Evolutionary conservation across 2,329 filamentous ascomycete species (phyloP).

Genomic region (Aspergillus alliaceus): DNA sequence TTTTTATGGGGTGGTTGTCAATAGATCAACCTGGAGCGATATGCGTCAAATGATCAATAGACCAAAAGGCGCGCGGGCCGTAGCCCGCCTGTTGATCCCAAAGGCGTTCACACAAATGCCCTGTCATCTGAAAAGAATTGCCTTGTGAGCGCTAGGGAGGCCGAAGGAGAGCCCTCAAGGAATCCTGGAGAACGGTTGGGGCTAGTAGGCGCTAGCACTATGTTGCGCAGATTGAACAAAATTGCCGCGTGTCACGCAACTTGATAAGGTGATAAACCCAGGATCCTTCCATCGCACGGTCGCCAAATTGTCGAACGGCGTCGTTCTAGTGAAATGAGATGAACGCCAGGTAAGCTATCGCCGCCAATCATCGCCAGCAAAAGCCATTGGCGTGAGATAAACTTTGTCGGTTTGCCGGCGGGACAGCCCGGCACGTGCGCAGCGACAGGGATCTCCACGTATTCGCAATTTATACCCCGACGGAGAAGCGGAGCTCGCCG

Average conservation of each 20-base stretch:
- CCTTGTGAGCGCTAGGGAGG: too few relatives aligned
- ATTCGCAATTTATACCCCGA: constrained; percentile 7
- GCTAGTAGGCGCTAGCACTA: background rate
- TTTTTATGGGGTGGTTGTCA: background rate
- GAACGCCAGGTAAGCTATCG: background rate
- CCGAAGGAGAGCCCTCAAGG: background rate
- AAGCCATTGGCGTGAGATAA: background rate
- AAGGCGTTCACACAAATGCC: too few relatives aligned
- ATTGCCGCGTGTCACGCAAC: background rate
- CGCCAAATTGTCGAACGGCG: background rate
- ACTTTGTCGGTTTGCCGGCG: constrained; percentile 15
- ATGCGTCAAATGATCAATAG: too few relatives aligned
- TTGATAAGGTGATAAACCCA: background rate
- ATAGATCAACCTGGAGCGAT: background rate
- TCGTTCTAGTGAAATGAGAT: background rate
- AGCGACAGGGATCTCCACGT: constrained; percentile 13
- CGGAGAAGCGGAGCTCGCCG: constrained; percentile 11
- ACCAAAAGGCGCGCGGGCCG: background rate
- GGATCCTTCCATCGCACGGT: background rate
- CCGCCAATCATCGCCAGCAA: background rate
- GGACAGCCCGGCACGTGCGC: constrained; percentile 7
- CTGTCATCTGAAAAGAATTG: too few relatives aligned
- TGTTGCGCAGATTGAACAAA: background rate
- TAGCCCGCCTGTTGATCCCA: background rate
- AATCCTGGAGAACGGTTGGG: background rate